Percentiles rank a stretch among this genome's conserved stretches.
These are phyloP conservation scores for Scedosporium aurantiacum DNA, from an alignment of 2,329 filamentous ascomycete species.

Conservation along the genomic window DNA sequence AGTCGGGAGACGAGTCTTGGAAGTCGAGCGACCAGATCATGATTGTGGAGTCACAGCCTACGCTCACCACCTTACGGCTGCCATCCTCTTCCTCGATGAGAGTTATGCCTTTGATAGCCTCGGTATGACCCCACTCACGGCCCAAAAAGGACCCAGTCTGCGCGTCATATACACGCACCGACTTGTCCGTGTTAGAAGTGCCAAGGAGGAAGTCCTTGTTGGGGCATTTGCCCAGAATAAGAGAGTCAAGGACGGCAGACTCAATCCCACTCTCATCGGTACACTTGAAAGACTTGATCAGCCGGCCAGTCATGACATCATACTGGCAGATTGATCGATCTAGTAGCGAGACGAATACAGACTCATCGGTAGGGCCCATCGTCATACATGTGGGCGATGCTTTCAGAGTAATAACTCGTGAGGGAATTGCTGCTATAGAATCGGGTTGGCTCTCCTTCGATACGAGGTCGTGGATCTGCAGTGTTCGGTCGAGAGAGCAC, in stretches of 20 bases:
- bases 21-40: slow-evolving; percentile 63
- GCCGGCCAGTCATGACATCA: slow-evolving; percentile 56
- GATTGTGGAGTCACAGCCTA: slow-evolving; percentile 69
- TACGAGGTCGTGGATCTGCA: slow-evolving; percentile 72
- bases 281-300: slow-evolving; percentile 67
- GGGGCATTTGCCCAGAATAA: slow-evolving; percentile 51
- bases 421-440: slow-evolving; percentile 64
- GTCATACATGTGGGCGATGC: slow-evolving; percentile 79
- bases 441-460: slow-evolving; percentile 54
- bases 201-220: slow-evolving; percentile 60
- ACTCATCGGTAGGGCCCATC: slow-evolving; percentile 50
- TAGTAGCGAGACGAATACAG: slow-evolving; percentile 46
- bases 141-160: slow-evolving; percentile 68
- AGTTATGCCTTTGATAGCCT: slow-evolving; percentile 78
- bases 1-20: slow-evolving; percentile 26
- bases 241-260: slow-evolving; percentile 69
- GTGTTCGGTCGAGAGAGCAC: slow-evolving; percentile 75
- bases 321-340: slow-evolving; percentile 52
- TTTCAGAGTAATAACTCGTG: slow-evolving; percentile 70
- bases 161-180: slow-evolving; percentile 77
- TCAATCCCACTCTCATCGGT: slow-evolving; percentile 71
- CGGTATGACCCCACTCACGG: slow-evolving; percentile 89
- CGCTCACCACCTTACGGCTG: slow-evolving; percentile 54
- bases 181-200: slow-evolving; percentile 93
- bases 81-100: slow-evolving; percentile 52